phyloP scores from a whole-genome alignment of 1,284 basidiomycete species.

The Hemileia vastatrix region DNA sequence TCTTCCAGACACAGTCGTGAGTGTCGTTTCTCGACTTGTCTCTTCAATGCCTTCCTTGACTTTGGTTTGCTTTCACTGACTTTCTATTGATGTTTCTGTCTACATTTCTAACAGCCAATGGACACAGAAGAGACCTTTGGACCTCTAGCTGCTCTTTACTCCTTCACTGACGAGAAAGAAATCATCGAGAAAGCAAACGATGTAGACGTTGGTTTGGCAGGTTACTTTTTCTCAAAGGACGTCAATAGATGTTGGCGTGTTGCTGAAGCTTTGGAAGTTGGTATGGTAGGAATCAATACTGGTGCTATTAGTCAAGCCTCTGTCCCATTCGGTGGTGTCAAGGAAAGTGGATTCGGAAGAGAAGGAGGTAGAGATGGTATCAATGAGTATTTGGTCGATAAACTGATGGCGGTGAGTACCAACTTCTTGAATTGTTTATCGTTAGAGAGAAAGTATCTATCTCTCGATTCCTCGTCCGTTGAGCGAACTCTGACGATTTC shows the following conservation, averaged over 20 bases:
- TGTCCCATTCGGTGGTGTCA: slow-evolving; percentile 86
- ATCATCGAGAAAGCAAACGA: slow-evolving; percentile 77
- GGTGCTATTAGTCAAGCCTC: slow-evolving; percentile 66
- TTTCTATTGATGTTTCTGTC: slow-evolving; percentile 57
- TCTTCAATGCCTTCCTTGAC: too few relatives aligned
- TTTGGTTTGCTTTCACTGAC: too few relatives aligned
- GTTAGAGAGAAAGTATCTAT: too few relatives aligned
- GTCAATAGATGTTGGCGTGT: slow-evolving; percentile 85
- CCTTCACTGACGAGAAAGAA: slow-evolving; percentile 86
- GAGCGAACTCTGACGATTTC: too few relatives aligned
- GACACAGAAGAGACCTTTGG: slow-evolving; percentile 80
- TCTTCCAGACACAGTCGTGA: slow-evolving; percentile 28
- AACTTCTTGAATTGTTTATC: neutral
- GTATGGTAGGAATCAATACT: slow-evolving; percentile 79
- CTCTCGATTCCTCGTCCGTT: too few relatives aligned
- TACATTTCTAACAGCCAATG: too few relatives aligned
- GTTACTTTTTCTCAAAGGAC: slow-evolving; percentile 74
- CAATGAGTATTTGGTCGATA: slow-evolving; percentile 69
- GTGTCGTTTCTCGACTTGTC: too few relatives aligned
- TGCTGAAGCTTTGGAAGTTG: slow-evolving; percentile 90
- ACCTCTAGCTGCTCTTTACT: slow-evolving; percentile 51
- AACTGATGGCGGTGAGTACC: slow-evolving; percentile 64
- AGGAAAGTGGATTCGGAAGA: slow-evolving; percentile 68
- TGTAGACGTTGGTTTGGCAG: slow-evolving; percentile 77
- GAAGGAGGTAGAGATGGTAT: slow-evolving; percentile 68